Evolutionary conservation across 345 rosid species (phyloP).

Genomic region (Psidium friedrichsthalianum): DNA sequence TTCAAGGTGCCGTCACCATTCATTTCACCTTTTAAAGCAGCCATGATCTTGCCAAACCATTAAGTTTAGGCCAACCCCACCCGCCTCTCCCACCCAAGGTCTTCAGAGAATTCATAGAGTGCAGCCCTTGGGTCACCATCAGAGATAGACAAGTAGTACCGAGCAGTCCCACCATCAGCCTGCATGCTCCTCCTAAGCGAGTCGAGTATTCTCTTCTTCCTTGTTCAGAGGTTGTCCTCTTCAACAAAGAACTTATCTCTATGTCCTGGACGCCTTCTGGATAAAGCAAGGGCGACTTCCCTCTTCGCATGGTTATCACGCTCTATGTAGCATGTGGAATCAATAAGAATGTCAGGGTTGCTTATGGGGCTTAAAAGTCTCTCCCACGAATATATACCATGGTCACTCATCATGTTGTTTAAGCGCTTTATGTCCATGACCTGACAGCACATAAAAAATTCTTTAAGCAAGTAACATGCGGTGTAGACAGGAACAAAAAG

Average conservation of each 20-base stretch:
- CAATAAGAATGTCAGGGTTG: constrained; percentile 44
- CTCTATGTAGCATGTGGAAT: constrained; percentile 74
- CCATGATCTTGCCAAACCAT: neutral
- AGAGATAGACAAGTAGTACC: constrained; percentile 66
- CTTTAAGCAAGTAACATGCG: neutral
- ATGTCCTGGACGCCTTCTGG: constrained; percentile 46
- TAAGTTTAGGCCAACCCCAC: constrained; percentile 12
- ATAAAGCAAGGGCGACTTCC: constrained; percentile 76
- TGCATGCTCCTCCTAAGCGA: constrained; percentile 87
- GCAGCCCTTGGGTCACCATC: constrained; percentile 77
- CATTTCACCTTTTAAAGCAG: neutral
- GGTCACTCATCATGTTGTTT: constrained; percentile 91
- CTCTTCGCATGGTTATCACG: constrained; percentile 56
- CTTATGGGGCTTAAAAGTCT: constrained; percentile 72
- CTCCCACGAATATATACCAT: constrained; percentile 75
- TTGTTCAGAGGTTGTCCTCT: constrained; percentile 24
- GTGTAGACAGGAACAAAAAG: neutral
- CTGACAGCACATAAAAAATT: constrained; percentile 19
- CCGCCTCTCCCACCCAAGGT: constrained; percentile 67
- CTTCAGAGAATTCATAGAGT: constrained; percentile 52
- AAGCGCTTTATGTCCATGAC: constrained; percentile 70
- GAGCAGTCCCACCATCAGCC: constrained; percentile 79
- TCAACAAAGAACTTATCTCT: constrained; percentile 15
- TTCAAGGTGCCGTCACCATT: neutral
- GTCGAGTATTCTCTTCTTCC: constrained; percentile 56